These are phyloP conservation scores for Cinnamomum chago DNA, from an alignment of 164 flowering plant genomes.

Conservation along the genomic window DNA sequence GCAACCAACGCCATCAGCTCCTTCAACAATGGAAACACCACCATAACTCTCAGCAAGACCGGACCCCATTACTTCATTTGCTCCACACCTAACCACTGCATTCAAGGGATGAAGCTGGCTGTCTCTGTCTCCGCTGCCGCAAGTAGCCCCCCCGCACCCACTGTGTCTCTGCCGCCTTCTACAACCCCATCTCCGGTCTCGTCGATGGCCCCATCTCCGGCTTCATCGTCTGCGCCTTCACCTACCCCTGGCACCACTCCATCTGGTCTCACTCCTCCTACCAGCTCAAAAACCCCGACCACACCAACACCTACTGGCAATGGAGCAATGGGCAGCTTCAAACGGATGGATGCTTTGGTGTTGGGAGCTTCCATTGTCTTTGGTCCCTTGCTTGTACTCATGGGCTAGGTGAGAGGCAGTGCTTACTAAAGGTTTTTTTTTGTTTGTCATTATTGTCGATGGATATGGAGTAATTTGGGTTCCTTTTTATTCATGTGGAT, in stretches of 20 bases:
- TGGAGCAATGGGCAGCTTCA: not conserved
- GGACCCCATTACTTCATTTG: slow-evolving; percentile 21
- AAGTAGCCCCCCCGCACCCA: not conserved
- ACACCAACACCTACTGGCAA: not conserved
- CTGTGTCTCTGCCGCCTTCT: not conserved
- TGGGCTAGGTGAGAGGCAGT: not conserved
- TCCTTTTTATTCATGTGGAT: too few relatives aligned
- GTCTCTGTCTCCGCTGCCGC: slow-evolving; percentile 7
- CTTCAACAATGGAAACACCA: slow-evolving; percentile 6
- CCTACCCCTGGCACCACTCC: slow-evolving; percentile 1
- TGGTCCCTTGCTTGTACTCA: not conserved
- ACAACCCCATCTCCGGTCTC: not conserved
- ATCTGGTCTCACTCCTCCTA: not conserved
- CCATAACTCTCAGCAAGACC: slow-evolving; percentile 5
- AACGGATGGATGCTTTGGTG: not conserved
- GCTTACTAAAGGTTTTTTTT: not conserved
- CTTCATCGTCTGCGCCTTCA: not conserved
- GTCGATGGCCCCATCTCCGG: not conserved
- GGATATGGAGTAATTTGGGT: not conserved
- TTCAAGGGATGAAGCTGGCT: slow-evolving; percentile 21
- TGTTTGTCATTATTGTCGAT: not conserved
- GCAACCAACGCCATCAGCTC: slow-evolving; percentile 11
- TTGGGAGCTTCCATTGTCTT: not conserved
- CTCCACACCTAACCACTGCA: slow-evolving; percentile 15
- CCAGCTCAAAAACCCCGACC: not conserved